Base-by-base conservation (phyloP, 75 land plant species). In the Pseudotsuga menziesii region DNA sequence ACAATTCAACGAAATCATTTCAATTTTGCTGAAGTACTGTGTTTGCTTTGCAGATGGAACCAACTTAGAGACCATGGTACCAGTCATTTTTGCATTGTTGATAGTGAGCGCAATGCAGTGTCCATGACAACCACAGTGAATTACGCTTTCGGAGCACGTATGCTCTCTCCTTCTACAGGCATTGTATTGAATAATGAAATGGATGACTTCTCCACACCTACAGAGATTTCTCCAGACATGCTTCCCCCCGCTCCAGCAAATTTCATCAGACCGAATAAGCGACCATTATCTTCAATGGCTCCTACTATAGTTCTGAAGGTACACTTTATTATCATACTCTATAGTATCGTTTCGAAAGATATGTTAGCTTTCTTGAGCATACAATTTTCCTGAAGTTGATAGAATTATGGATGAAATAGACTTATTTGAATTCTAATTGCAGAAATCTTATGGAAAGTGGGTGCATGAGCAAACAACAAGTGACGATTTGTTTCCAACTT, bases 71-170 rank as follows among this genome's bases (percentile, higher is more conserved):
- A 84, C 54, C 86, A 84, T 67, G 86, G 86, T 15, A 84, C 86
- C 8, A 71, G 83, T 61, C 86, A 84, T 58, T 84, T 84, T 58
- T 61, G 78, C 72, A 84, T 84, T 57, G 79, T 84, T 9, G 85
- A 84, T 73, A 72, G 26, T 20, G 74, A 84, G 1, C 48, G 80
- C 17, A 84, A 84, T 59, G 83, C 83, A 3, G 54, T 84, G 27
- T 63, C 86, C 32, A 80, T 84, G 83, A 84, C 83, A n/a, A 77
- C 86, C 23, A 84, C 86, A 19, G 75, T 84, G 3, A 84, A 84
- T 54, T 78, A 9, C 27, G 39, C 58, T 15, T 84, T 81, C 67
- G 83, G 83, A 36, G 59, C 86, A 6, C 26, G 32, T 56, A 25
- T 84, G 13, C 58, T 84, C 26, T 84, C 86, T 16, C 74, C 63